Base-by-base conservation (phyloP, 352 stramenopile species). In the Pythium guiyangense region DNA sequence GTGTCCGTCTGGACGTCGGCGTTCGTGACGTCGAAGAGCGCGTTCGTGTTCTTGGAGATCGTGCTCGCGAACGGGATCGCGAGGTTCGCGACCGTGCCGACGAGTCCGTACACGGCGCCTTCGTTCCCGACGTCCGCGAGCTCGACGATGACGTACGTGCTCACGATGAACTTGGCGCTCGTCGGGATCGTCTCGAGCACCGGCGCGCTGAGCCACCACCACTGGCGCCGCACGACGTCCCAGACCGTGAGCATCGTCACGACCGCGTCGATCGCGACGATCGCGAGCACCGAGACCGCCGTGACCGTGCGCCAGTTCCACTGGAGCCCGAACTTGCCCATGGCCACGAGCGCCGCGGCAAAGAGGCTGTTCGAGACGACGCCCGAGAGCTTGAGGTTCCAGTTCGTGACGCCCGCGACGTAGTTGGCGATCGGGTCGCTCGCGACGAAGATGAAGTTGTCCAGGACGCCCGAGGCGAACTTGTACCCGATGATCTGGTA, bases 101-200 rank as follows among this genome's bases (percentile, higher is more conserved):
- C 45, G 3, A 85, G 59, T 15, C 65, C 70, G 29, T 77, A 76
- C 34, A 75, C 70, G 15, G 69, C 63, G 26, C 63, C 74, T 62
- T 82, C 74, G 54, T 78, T 74, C 26, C 70, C 72, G 18, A 73
- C 63, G 11, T 71, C 72, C n/a, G 66, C 69, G 20, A 86, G 54
- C 57, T 86, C 74, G 0, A 85, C 74, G n/a, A 77, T 64, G 46
- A 77, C 62, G 59, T 73, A 79, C 17, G 69, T 78, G 18, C 43
- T 53, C 20, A 80, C 67, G 9, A 84, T 68, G 20, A 77, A 84
- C 35, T 62, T 59, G 22, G 81, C 67, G 26, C 68, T 69, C 35
- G 57, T 59, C 17, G 71, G 69, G 3, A 81, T 49, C 9, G 69
- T 66, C 50, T 78, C 69, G 3, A 77, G 46, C 29, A 80, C 45